Percentiles rank a stretch among this genome's conserved stretches.
phyloP scores from a whole-genome alignment of 2,329 filamentous ascomycete species.

The Rhexocercosporidium sp. region DNA sequence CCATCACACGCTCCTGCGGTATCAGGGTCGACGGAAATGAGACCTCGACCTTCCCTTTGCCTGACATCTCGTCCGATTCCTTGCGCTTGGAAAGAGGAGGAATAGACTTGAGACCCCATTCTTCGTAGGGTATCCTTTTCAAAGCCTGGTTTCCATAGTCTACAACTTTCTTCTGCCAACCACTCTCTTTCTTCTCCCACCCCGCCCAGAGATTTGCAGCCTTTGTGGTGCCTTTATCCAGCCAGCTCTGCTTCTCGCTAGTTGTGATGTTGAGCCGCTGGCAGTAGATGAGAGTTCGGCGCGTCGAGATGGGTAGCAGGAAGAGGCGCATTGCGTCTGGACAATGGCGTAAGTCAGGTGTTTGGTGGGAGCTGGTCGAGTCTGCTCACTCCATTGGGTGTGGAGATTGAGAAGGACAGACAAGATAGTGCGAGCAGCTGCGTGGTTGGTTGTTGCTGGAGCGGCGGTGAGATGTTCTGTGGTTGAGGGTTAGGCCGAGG shows the following conservation, averaged over 20 bases:
- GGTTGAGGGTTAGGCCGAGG: not conserved
- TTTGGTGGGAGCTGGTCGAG: not conserved
- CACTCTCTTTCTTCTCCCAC: conserved; percentile 84
- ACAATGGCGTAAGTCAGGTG: conserved; percentile 16
- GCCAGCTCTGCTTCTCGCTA: conserved; percentile 56
- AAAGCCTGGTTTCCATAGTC: conserved; percentile 85
- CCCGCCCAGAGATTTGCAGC: conserved; percentile 79
- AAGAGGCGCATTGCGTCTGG: conserved; percentile 78
- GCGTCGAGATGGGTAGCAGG: conserved; percentile 89
- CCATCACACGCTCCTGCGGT: conserved; percentile 63
- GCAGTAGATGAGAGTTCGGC: conserved; percentile 90
- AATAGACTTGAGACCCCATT: conserved; percentile 97
- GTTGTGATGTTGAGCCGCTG: conserved; percentile 70
- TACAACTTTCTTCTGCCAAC: conserved; percentile 89
- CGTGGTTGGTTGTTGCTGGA: not conserved
- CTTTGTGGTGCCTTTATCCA: conserved; percentile 73
- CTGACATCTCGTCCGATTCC: conserved; percentile 65
- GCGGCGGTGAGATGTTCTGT: not conserved
- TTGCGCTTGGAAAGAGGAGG: conserved; percentile 76
- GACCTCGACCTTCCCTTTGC: conserved; percentile 71
- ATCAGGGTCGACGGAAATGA: conserved; percentile 78
- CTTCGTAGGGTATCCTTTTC: conserved; percentile 89
- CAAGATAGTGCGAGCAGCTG: no score
- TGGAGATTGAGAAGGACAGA: not conserved
- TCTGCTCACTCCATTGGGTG: conserved; percentile 3